These are phyloP conservation scores for Dorcoceras hygrometricum DNA, from an alignment of 257 asterid genomes.

Conservation along the genomic window DNA sequence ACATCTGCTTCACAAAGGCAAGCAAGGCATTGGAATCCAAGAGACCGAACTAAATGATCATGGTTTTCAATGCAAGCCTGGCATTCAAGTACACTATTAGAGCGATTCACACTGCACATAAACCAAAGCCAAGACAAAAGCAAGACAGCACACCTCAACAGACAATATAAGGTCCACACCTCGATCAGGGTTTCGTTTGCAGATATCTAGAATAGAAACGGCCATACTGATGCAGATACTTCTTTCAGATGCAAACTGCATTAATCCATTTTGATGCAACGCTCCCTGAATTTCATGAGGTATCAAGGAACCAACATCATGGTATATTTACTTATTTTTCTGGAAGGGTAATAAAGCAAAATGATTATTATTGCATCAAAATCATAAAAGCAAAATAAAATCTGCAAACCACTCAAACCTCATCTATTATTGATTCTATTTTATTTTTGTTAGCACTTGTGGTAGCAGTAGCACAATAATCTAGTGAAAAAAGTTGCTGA, in stretches of 20 bases:
- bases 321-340: neutral
- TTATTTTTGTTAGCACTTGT: neutral
- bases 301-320: slow-evolving; percentile 24
- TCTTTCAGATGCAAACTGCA: slow-evolving; percentile 49
- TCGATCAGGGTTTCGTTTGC: slow-evolving; percentile 91
- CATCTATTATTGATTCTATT: neutral
- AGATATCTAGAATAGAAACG: slow-evolving; percentile 76
- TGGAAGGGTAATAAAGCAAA: neutral
- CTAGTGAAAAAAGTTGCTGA: neutral
- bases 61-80: slow-evolving; percentile 84
- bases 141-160: slow-evolving; percentile 65
- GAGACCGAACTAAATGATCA: slow-evolving; percentile 75
- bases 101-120: slow-evolving; percentile 28
- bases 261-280: slow-evolving; percentile 56
- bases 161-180: slow-evolving; percentile 96
- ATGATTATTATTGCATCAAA: neutral
- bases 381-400: neutral
- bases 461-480: neutral
- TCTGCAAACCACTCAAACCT: slow-evolving; percentile 11
- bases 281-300: slow-evolving; percentile 56
- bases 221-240: slow-evolving; percentile 73
- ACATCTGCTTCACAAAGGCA: slow-evolving; percentile 98
- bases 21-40: slow-evolving; percentile 87
- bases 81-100: slow-evolving; percentile 32
- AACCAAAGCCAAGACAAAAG: slow-evolving; percentile 28